phyloP scores from a whole-genome alignment of 768 basidiomycete species.

The Leccinum aurantiacum region DNA sequence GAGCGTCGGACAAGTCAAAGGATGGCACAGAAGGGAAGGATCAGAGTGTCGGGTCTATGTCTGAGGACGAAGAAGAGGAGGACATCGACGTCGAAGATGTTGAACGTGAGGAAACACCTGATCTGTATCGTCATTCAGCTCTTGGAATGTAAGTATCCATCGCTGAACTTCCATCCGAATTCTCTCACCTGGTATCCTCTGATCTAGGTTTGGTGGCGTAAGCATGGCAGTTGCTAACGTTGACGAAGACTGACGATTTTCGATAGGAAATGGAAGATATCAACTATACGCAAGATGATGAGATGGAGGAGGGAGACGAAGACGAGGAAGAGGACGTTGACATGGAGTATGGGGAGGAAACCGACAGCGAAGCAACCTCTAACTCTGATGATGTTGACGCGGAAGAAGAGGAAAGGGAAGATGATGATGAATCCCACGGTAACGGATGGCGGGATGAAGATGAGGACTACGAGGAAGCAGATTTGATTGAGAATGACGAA shows the following conservation, averaged over 20 bases:
- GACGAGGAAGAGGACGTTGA: slow-evolving; percentile 83
- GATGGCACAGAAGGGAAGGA: slow-evolving; percentile 48
- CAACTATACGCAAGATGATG: slow-evolving; percentile 65
- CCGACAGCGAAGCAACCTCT: slow-evolving; percentile 80
- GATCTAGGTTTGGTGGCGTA: slow-evolving; percentile 71
- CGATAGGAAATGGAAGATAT: slow-evolving; percentile 83
- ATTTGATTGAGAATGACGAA: slow-evolving; percentile 61
- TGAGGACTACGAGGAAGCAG: slow-evolving; percentile 61
- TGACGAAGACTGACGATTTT: slow-evolving; percentile 18
- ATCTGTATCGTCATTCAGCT: slow-evolving; percentile 94
- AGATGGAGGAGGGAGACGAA: slow-evolving; percentile 80
- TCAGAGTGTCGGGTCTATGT: slow-evolving; percentile 42
- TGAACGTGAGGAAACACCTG: slow-evolving; percentile 79
- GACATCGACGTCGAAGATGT: slow-evolving; percentile 57
- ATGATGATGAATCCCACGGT: slow-evolving; percentile 45
- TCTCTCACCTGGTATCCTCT: slow-evolving; percentile 11
- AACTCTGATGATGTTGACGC: slow-evolving; percentile 69
- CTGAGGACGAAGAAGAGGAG: slow-evolving; percentile 51
- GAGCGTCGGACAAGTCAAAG: slow-evolving; percentile 65
- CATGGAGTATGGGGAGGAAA: slow-evolving; percentile 84
- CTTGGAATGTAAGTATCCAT: slow-evolving; percentile 75
- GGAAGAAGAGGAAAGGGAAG: slow-evolving; percentile 63
- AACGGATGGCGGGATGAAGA: slow-evolving; percentile 59
- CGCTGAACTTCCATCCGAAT: neutral
- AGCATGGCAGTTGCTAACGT: slow-evolving; percentile 33